A percentile compares a stretch with the other conserved stretches of the same genome.
Conservation (phyloP, 2,329 filamentous ascomycete species). For the Aspergillus quadricinctus region DNA sequence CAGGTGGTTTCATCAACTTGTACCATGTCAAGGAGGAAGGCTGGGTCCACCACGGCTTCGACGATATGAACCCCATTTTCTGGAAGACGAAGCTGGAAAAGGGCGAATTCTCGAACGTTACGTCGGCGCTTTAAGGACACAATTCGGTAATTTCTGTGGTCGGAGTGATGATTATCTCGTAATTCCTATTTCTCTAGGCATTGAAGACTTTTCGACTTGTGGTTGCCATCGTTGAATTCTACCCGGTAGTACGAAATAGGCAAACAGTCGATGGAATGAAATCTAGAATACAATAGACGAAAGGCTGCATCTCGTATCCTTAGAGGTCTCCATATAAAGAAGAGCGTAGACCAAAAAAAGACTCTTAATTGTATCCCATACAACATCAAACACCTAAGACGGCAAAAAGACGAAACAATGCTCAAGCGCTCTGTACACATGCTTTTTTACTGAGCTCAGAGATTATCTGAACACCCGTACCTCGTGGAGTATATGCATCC, state of each 20-base stretch:
- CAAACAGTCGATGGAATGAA: neutral
- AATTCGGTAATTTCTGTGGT: slow-evolving; percentile 11
- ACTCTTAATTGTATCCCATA: neutral
- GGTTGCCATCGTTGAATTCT: neutral
- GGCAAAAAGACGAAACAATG: slow-evolving; percentile 6
- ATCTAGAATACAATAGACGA: neutral
- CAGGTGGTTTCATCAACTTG: slow-evolving; percentile 95
- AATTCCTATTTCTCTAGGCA: slow-evolving; percentile 10
- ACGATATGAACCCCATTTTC: slow-evolving; percentile 97
- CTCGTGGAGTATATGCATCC: neutral
- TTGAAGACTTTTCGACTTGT: slow-evolving; percentile 5
- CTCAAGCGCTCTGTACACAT: slow-evolving; percentile 15
- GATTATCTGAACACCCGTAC: neutral
- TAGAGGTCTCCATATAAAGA: neutral
- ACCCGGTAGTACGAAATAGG: neutral
- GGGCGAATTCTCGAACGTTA: slow-evolving; percentile 97
- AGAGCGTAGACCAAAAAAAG: slow-evolving; percentile 6
- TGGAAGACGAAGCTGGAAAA: slow-evolving; percentile 99
- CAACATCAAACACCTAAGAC: slow-evolving; percentile 6
- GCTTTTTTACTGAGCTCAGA: slow-evolving; percentile 7
- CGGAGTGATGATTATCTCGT: slow-evolving; percentile 9
- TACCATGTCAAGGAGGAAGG: slow-evolving; percentile 99
- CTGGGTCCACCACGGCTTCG: slow-evolving; percentile 99
- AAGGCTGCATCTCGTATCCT: neutral
- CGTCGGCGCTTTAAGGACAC: slow-evolving; percentile 56